These are phyloP conservation scores for Epichloe glyceriae DNA, from an alignment of 2,329 filamentous ascomycete genomes.

Conservation along the genomic window DNA sequence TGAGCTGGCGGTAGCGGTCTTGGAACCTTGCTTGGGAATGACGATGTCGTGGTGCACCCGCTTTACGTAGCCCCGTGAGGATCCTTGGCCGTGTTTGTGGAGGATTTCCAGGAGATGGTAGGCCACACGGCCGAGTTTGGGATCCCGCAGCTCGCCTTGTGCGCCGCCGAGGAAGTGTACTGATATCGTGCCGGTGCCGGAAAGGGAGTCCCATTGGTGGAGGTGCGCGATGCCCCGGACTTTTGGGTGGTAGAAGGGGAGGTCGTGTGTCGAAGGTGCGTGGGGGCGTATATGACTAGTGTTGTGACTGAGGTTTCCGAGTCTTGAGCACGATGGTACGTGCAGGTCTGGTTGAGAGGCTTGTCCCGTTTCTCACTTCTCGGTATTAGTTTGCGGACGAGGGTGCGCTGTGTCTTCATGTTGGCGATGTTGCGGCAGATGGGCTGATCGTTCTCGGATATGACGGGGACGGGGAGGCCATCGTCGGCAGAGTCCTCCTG, in stretches of 20 bases:
- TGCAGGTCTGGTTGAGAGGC: conserved; percentile 70
- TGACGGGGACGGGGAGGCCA: not conserved
- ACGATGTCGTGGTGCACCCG: conserved; percentile 73
- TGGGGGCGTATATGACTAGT: conserved; percentile 68
- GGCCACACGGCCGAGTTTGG: conserved; percentile 52
- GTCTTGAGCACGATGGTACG: conserved; percentile 42
- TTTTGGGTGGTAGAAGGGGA: conserved; percentile 82
- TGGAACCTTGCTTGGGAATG: conserved; percentile 64
- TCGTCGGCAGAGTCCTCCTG: not conserved
- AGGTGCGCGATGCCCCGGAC: conserved; percentile 64
- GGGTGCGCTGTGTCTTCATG: conserved; percentile 39
- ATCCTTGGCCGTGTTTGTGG: conserved; percentile 61
- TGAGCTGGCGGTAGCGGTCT: conserved; percentile 68
- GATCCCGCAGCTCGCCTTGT: conserved; percentile 14
- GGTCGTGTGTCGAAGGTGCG: conserved; percentile 40
- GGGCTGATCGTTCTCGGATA: conserved; percentile 1
- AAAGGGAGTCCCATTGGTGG: conserved; percentile 46
- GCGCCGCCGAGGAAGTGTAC: conserved; percentile 46
- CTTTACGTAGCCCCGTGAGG: conserved; percentile 57
- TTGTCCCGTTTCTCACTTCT: conserved; percentile 66
- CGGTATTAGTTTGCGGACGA: conserved; percentile 69
- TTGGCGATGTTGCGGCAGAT: conserved; percentile 10
- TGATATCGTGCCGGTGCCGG: conserved; percentile 36
- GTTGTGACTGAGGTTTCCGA: conserved; percentile 14
- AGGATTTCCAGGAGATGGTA: conserved; percentile 55